Base-by-base conservation (phyloP, 2,329 filamentous ascomycete genomes). In the Rugonectria rugulosa region DNA sequence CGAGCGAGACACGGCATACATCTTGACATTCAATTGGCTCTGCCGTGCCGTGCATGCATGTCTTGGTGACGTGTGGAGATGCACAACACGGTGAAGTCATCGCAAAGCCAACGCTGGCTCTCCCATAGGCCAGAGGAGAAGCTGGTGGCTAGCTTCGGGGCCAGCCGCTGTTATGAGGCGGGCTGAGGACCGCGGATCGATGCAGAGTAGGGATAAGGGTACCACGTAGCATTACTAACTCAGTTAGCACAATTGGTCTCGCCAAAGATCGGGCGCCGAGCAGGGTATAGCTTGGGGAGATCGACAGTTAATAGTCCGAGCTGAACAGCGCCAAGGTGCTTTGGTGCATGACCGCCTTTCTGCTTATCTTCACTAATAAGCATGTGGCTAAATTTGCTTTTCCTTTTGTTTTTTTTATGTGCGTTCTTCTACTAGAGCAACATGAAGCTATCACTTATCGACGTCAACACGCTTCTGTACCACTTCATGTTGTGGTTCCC, bases 391-490 rank as follows among this genome's bases (percentile, higher is more conserved):
- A n/a, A 4, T 24, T 27, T 40, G n/a, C 24, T 31, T 36, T 46
- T 21, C 36, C 26, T 19, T 26, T 19, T 15, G 20, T 15, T 5
- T 20, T 21, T 34, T 15, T n/a, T n/a, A n/a, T n/a, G n/a, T n/a
- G n/a, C n/a, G n/a, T n/a, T n/a, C n/a, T n/a, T n/a, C n/a, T n/a
- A n/a, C n/a, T 37, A 62, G 19, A 67, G 23, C 19, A 67, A 21
- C 64, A 67, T 67, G 43, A 67, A 63, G 32, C 61, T 64, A 34
- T 67, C 64, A 27, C 53, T 59, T 24, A 61, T 59, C 2, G 62
- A 64, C 1, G 61, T 54, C 5, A 66, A 20, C 1, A 56, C 45
- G 1, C 61, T 66, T 9, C 63, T 56, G 29, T 67, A 49, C 64
- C 64, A 67, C 9, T 66, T 67, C 10, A 67, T 26, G 11, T 64